These are phyloP conservation scores for Pyrenophora seminiperda DNA, from an alignment of 2,329 filamentous ascomycete species.

Conservation along the genomic window DNA sequence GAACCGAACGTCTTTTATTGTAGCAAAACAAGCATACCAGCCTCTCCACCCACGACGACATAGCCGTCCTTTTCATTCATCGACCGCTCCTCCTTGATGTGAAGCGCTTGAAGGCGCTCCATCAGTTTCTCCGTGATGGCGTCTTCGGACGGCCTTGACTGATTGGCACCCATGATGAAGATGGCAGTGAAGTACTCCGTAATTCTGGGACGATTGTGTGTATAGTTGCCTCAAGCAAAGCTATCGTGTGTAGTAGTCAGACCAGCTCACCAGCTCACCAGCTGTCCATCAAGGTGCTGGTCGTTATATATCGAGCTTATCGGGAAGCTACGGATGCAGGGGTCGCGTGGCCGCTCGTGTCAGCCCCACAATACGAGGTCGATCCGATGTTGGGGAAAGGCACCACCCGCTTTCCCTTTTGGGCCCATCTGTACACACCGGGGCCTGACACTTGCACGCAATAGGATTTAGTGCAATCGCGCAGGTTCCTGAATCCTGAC, in stretches of 20 bases:
- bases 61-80: conserved; percentile 59
- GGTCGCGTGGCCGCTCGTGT: conserved; percentile 26
- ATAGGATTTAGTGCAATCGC: background rate
- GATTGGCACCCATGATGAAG: conserved; percentile 41
- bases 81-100: conserved; percentile 50
- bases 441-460: background rate
- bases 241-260: conserved; percentile 7
- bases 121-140: conserved; percentile 48
- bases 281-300: conserved; percentile 20
- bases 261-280: too few relatives aligned
- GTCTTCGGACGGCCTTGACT: conserved; percentile 44
- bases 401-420: conserved; percentile 2
- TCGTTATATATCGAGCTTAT: conserved; percentile 30
- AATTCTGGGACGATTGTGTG: background rate
- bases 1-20: too few relatives aligned
- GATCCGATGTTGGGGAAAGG: conserved; percentile 13
- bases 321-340: conserved; percentile 23
- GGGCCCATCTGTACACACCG: background rate
- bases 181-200: background rate
- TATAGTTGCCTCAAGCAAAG: background rate
- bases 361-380: conserved; percentile 15
- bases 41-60: conserved; percentile 57
- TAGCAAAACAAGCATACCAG: conserved; percentile 33
- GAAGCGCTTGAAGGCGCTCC: conserved; percentile 52
- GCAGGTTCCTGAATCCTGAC: too few relatives aligned